Base-by-base conservation (phyloP, 106 monocot species). In the Acorus gramineus region DNA sequence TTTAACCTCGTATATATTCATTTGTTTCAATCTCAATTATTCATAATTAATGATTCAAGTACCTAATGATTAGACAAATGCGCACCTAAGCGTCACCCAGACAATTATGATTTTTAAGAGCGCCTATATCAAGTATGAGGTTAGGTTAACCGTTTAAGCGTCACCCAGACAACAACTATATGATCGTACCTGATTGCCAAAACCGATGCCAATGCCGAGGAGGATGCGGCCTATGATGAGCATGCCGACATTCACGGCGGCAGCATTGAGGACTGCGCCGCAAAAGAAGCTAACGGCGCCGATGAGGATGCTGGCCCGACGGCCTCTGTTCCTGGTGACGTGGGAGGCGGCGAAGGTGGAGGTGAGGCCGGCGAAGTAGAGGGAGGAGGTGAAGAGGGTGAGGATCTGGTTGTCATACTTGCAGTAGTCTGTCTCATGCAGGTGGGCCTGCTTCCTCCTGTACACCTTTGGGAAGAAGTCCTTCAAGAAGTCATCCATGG, bases 311-410 rank as follows among this genome's bases (percentile, higher is more conserved):
- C 77, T 78, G 14, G 52, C 55, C 28, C 70, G 77, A 11, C 86
- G 60, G 4, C 86, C 86, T n/a, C 74, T 67, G 2, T 72, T 78
- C 50, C 82, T 68, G 7, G 86, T 86, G 44, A 86, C 79, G 10
- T 43, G 46, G 4, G 82, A 75, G 44, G 86, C 86, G 4, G 42
- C 75, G 11, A 86, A 81, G 11, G 86, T 82, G 52, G 86, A 78
- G 42, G 79, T 52, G 52, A 86, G 86, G 1, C 82, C 86, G 3
- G 82, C 86, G 10, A 86, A 67, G 56, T 82, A 86, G 59, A 86
- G 79, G 2, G 79, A 72, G 4, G 86, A 86, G 11, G 82, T 86
- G 82, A 86, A 86, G 75, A 82, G 82, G 9, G 86, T 86, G 13
- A 86, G 75, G 9, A 82, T 8, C 65, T 86, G 81, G 61, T 75